A percentile compares a stretch with the other conserved stretches of the same genome.
Evolutionary conservation across 1,284 basidiomycete species (phyloP).

Genomic region (Athelia sp.): DNA sequence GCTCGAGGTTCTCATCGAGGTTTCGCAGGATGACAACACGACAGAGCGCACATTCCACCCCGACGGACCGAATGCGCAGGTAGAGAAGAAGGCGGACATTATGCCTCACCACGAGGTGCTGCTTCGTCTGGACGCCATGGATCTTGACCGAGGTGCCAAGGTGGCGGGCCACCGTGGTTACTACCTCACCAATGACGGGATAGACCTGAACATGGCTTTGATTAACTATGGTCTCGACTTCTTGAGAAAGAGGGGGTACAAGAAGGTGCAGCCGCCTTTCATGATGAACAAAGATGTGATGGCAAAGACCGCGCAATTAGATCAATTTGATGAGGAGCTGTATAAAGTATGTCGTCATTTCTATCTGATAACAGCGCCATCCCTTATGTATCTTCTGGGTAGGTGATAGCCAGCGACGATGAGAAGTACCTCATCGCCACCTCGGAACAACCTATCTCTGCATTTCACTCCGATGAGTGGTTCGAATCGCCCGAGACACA

Average conservation of each 20-base stretch:
- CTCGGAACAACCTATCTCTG: slow-evolving; percentile 97
- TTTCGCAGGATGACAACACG: slow-evolving; percentile 78
- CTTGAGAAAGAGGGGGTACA: slow-evolving; percentile 78
- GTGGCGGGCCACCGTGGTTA: slow-evolving; percentile 95
- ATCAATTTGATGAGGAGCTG: slow-evolving; percentile 97
- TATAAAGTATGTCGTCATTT: slow-evolving; percentile 70
- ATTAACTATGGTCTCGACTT: slow-evolving; percentile 96
- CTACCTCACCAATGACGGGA: slow-evolving; percentile 92
- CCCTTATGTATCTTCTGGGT: slow-evolving; percentile 1
- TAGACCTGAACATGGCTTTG: slow-evolving; percentile 96
- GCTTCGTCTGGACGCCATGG: slow-evolving; percentile 89
- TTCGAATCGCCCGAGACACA: slow-evolving; percentile 90
- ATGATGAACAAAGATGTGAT: slow-evolving; percentile 99
- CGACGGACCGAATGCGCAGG: slow-evolving; percentile 61
- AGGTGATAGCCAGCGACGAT: slow-evolving; percentile 87
- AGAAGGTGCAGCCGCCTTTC: slow-evolving; percentile 96
- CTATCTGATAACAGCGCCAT: not conserved
- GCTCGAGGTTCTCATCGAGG: slow-evolving; percentile 3
- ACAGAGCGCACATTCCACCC: slow-evolving; percentile 86
- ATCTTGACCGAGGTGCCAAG: slow-evolving; percentile 92
- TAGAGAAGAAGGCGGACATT: slow-evolving; percentile 67
- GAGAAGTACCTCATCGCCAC: slow-evolving; percentile 99
- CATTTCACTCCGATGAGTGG: slow-evolving; percentile 94
- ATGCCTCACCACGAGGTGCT: slow-evolving; percentile 97
- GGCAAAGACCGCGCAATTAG: slow-evolving; percentile 96